These are phyloP conservation scores for Tetrahymena elliotti DNA, from an alignment of 73 alveolate species.

Conservation along the genomic window DNA sequence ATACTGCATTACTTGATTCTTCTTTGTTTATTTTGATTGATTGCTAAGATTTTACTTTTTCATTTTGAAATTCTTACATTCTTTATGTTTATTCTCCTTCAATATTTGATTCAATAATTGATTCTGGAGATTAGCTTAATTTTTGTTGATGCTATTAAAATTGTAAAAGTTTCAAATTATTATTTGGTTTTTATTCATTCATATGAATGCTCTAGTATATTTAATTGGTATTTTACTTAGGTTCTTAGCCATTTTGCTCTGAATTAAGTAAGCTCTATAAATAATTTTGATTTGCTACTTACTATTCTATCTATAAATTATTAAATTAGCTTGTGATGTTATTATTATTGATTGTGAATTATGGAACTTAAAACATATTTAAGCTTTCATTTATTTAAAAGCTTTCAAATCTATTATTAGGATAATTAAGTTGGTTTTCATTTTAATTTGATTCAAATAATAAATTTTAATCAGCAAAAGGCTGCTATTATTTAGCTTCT, in stretches of 20 bases:
- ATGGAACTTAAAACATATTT: neutral
- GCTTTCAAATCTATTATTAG: neutral
- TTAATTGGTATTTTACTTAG: neutral
- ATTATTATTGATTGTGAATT: neutral
- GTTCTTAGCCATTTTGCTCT: neutral
- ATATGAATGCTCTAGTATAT: neutral
- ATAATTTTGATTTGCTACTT: neutral
- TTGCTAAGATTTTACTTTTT: neutral
- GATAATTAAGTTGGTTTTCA: neutral
- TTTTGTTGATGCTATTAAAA: neutral
- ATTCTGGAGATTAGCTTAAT: neutral
- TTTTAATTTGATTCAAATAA: neutral
- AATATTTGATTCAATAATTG: neutral
- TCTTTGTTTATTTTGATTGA: neutral
- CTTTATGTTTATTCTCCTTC: neutral
- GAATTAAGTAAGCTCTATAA: neutral
- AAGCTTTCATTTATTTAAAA: neutral
- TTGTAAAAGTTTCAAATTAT: neutral
- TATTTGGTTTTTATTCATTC: neutral
- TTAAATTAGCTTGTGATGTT: neutral
- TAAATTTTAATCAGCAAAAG: neutral
- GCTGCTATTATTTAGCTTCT: neutral
- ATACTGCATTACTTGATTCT: neutral
- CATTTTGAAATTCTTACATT: neutral
- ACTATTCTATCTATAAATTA: neutral